Conservation (phyloP, 306 rosid species). For the Pyrus pyrifolia region DNA sequence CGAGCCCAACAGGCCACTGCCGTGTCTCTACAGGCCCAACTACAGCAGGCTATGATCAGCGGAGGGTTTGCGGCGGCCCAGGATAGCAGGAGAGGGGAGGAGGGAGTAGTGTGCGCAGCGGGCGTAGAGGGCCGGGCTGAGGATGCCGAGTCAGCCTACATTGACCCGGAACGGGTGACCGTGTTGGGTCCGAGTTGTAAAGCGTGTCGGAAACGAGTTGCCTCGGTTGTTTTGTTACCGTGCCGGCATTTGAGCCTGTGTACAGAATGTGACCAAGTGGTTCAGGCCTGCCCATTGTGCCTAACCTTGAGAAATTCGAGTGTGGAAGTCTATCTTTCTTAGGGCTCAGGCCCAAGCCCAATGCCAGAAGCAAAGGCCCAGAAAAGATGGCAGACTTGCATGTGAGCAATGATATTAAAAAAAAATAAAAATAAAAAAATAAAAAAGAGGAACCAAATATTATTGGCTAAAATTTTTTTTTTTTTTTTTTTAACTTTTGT, state of each 20-base stretch:
- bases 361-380: conserved; percentile 28
- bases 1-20: conserved; percentile 69
- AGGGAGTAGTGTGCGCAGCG: conserved; percentile 33
- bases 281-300: conserved; percentile 72
- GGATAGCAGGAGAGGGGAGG: conserved; percentile 24
- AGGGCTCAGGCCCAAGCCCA: conserved; percentile 38
- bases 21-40: conserved; percentile 59
- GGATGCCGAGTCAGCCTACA: conserved; percentile 77
- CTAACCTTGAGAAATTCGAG: conserved; percentile 59
- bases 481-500: neutral
- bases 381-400: conserved; percentile 8
- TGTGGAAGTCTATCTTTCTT: conserved; percentile 60
- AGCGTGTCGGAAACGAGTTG: conserved; percentile 59
- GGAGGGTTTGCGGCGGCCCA: conserved; percentile 20
- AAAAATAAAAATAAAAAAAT: neutral
- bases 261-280: conserved; percentile 54
- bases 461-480: conserved; percentile 4
- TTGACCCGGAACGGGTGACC: conserved; percentile 60
- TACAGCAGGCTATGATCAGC: conserved; percentile 61
- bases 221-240: conserved; percentile 71
- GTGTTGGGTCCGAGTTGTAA: conserved; percentile 54
- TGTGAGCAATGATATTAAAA: neutral
- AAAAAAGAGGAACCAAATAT: conserved; percentile 6
- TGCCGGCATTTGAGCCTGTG: conserved; percentile 83
- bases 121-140: conserved; percentile 58